phyloP scores from a whole-genome alignment of 495 filamentous ascomycete species.

The Lasiosphaeris hirsuta region DNA sequence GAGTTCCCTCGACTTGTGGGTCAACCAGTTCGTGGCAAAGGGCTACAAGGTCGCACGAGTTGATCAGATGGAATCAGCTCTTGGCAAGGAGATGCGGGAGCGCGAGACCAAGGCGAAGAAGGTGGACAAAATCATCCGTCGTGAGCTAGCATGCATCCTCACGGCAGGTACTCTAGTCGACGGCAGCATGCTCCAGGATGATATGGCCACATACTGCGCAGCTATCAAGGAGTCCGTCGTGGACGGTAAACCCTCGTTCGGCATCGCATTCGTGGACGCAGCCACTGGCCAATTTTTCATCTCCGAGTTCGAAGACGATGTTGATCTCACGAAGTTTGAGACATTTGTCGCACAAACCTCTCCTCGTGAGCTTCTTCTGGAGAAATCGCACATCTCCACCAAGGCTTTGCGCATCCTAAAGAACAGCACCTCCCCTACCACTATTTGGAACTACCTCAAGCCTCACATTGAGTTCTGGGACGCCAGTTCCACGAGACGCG shows the following conservation, averaged over 20 bases:
- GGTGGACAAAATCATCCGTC: slow-evolving; percentile 87
- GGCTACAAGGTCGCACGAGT: slow-evolving; percentile 95
- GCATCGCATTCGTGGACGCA: slow-evolving; percentile 91
- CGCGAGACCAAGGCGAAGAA: slow-evolving; percentile 58
- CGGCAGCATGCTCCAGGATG: slow-evolving; percentile 93
- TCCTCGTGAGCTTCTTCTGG: slow-evolving; percentile 84
- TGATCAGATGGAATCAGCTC: slow-evolving; percentile 90
- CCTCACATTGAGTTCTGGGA: slow-evolving; percentile 89
- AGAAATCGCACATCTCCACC: slow-evolving; percentile 80
- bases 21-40: slow-evolving; percentile 90
- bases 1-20: slow-evolving; percentile 85
- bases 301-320: slow-evolving; percentile 87
- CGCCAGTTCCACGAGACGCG: slow-evolving; percentile 72
- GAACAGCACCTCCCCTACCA: slow-evolving; percentile 89
- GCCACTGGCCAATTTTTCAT: slow-evolving; percentile 94
- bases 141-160: slow-evolving; percentile 86
- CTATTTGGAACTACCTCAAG: slow-evolving; percentile 93
- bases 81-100: slow-evolving; percentile 98
- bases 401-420: slow-evolving; percentile 92
- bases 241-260: slow-evolving; percentile 78
- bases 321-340: slow-evolving; percentile 95
- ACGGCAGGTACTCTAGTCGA: slow-evolving; percentile 93
- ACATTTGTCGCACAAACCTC: slow-evolving; percentile 92
- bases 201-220: slow-evolving; percentile 95
- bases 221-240: slow-evolving; percentile 86